Percentiles rank a stretch among this genome's conserved stretches.
phyloP scores from a whole-genome alignment of 768 basidiomycete genomes.

The Crassisporium funariophilum region DNA sequence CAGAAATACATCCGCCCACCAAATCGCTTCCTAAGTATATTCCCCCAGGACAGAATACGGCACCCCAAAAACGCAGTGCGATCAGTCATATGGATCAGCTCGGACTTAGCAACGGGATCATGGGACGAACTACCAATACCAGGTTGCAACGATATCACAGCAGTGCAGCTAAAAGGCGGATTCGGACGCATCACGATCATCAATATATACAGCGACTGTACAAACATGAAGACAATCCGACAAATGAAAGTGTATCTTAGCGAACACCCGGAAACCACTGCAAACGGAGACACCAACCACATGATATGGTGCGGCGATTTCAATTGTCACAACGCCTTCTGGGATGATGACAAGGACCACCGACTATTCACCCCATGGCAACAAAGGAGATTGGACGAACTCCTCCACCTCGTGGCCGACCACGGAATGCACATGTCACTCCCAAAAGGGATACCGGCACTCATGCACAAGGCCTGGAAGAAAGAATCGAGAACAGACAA shows the following conservation, averaged over 20 bases:
- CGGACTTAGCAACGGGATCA: not conserved
- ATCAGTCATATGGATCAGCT: not conserved
- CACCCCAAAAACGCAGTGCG: not conserved
- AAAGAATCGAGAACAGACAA: not conserved
- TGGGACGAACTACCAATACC: not conserved
- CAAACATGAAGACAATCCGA: not conserved
- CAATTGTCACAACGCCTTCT: not conserved
- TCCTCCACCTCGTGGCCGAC: not conserved
- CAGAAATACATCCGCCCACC: not conserved
- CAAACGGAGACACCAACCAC: not conserved
- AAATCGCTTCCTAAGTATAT: not conserved
- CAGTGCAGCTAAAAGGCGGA: not conserved
- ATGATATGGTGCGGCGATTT: not conserved
- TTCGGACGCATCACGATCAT: not conserved
- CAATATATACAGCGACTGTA: not conserved
- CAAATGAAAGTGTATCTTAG: not conserved
- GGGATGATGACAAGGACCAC: not conserved
- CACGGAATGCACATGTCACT: not conserved
- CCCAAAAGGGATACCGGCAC: not conserved
- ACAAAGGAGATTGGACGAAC: not conserved
- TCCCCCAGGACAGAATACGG: not conserved
- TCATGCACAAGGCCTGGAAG: not conserved
- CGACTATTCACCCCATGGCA: not conserved
- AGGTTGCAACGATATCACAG: not conserved
- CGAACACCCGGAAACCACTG: not conserved